Evolutionary conservation across 2,329 filamentous ascomycete genomes (phyloP).

Genomic region (Hymenoscyphus linearis): DNA sequence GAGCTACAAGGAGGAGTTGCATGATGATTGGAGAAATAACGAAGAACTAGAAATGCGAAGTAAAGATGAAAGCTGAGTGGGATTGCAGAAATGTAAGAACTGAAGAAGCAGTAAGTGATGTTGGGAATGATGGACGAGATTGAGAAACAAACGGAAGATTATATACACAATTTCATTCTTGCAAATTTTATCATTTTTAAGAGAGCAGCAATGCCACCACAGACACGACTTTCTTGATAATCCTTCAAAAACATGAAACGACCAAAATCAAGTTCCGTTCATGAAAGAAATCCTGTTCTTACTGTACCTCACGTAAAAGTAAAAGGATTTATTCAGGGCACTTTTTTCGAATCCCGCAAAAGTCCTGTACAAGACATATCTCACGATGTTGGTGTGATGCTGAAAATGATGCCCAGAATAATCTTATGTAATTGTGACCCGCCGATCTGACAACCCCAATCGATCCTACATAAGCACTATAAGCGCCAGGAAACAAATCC

Average conservation of each 20-base stretch:
- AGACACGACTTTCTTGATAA: neutral
- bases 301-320: neutral
- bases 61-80: neutral
- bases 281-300: neutral
- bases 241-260: neutral
- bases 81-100: neutral
- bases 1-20: neutral
- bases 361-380: neutral
- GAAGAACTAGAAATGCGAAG: neutral
- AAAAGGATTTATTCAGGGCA: neutral
- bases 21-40: neutral
- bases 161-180: neutral
- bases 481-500: neutral
- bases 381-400: neutral
- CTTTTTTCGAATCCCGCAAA: neutral
- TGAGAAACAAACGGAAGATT: neutral
- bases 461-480: neutral
- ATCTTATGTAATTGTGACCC: neutral
- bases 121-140: neutral
- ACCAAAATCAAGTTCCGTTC: neutral
- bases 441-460: neutral
- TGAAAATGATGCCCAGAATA: neutral
- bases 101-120: neutral
- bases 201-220: neutral
- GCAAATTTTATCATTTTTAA: neutral